Evolutionary conservation across 257 asterid genomes (phyloP), one percentile per base, ranked within the genome.

Genomic region (Solanum pinnatisectum): DNA sequence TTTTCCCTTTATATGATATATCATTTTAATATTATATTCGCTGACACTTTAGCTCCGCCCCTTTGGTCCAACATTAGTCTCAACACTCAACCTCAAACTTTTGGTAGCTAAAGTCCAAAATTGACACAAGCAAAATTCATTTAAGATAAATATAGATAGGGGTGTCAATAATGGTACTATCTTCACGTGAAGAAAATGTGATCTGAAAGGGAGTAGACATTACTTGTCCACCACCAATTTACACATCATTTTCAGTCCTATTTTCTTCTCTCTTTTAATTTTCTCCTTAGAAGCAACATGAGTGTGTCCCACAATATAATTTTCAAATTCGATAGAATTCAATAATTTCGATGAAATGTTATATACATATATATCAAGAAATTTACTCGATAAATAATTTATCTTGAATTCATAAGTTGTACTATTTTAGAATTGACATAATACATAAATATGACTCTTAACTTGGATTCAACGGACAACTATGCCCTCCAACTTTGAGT

Each of bases 141-240:
- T 25, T n/a, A 35, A 13, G 65, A n/a, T 71, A 71, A 71, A 71
- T 11, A 67, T 20, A 10, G 42, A 71, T 37, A 37, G 63, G 37
- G 59, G 40, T 76, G 87, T 67, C 89, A 77, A 87, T 59, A 65
- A 52, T 71, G 86, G 91, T 88, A 73, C 89, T 74, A 9, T 23
- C n/a, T 90, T 91, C 94, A 92, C 94, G 93, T 93, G 96, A 81
- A 68, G 42, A 30, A 89, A 77, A 88, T 70, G 90, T 87, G 92
- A 65, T 85, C 72, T 67, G 90, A 91, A 77, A 88, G 89, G 89
- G 94, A 91, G 32, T 82, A 37, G 88, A 84, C 91, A 52, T 22
- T 46, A n/a, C 63, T 73, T 78, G 86, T 83, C 76, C 90, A 42
- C 83, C 85, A 81, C 84, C 32, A 63, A 25, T 59, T 35, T 67